Conservation (phyloP, 2,329 filamentous ascomycete genomes). For the Pseudogymnoascus sp. region DNA sequence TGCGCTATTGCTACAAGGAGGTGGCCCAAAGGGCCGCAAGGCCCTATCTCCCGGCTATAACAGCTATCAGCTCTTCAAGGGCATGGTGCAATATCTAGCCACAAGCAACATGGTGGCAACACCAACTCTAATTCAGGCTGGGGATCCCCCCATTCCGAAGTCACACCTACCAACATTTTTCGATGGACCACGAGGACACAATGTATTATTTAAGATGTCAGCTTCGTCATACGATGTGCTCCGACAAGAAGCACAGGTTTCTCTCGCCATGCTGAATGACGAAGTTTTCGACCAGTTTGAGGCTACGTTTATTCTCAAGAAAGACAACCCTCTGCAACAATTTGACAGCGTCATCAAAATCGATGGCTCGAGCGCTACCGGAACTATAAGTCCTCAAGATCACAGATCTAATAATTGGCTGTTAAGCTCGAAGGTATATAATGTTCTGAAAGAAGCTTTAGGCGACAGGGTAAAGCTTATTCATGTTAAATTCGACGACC, state of each 20-base stretch:
- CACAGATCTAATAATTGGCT: constrained; percentile 23
- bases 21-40: constrained; percentile 63
- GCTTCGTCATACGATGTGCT: constrained; percentile 73
- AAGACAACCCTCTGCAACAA: constrained; percentile 47
- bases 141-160: constrained; percentile 38
- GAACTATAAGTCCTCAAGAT: constrained; percentile 19
- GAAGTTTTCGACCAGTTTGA: constrained; percentile 74
- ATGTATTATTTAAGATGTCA: constrained; percentile 86
- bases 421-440: constrained; percentile 54
- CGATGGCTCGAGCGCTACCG: constrained; percentile 9
- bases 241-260: constrained; percentile 66
- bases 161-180: constrained; percentile 64
- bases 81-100: constrained; percentile 79
- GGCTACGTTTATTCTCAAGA: constrained; percentile 68
- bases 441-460: constrained; percentile 62
- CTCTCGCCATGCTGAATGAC: constrained; percentile 69
- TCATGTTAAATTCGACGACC: constrained; percentile 44
- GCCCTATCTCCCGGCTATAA: constrained; percentile 75
- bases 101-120: constrained; percentile 65
- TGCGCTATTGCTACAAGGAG: constrained; percentile 73
- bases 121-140: constrained; percentile 47
- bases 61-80: constrained; percentile 92
- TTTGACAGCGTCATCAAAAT: constrained; percentile 46
- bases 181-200: constrained; percentile 67
- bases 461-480: constrained; percentile 68